Evolutionary conservation across 495 filamentous ascomycete species (phyloP).

Genomic region (Massariosphaeria phaeospora): DNA sequence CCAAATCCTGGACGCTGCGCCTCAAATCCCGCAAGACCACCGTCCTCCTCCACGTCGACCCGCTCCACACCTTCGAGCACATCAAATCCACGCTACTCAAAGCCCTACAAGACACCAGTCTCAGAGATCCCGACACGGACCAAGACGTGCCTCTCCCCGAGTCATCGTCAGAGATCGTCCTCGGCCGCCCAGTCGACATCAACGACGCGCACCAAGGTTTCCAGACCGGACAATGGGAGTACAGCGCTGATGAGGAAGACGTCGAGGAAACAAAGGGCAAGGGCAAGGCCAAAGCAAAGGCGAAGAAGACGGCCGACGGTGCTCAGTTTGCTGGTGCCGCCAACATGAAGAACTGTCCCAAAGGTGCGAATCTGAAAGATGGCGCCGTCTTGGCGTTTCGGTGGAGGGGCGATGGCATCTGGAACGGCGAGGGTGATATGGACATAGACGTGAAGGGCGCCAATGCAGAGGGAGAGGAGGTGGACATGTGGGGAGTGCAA

Average conservation of each 20-base stretch:
- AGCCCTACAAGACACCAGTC: slow-evolving; percentile 45
- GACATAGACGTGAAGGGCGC: slow-evolving; percentile 15
- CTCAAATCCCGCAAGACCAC: slow-evolving; percentile 78
- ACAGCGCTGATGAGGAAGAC: slow-evolving; percentile 17
- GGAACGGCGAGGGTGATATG: slow-evolving; percentile 28
- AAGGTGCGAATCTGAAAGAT: slow-evolving; percentile 52
- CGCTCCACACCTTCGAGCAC: slow-evolving; percentile 54
- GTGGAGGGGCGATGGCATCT: slow-evolving; percentile 42
- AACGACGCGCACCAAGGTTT: slow-evolving; percentile 57
- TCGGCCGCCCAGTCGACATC: slow-evolving; percentile 52
- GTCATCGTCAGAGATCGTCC: slow-evolving; percentile 47
- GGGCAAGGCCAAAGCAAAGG: slow-evolving; percentile 25
- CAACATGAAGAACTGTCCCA: slow-evolving; percentile 42
- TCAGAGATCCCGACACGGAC: background rate
- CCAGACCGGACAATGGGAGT: slow-evolving; percentile 41
- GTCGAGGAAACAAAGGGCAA: slow-evolving; percentile 30
- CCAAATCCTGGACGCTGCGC: slow-evolving; percentile 57
- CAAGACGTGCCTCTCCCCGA: slow-evolving; percentile 43
- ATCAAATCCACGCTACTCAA: slow-evolving; percentile 62
- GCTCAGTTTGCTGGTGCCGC: slow-evolving; percentile 18
- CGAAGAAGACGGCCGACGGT: background rate
- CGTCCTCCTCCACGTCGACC: slow-evolving; percentile 63
- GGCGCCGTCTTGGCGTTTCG: slow-evolving; percentile 66
- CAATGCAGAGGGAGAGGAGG: slow-evolving; percentile 16
- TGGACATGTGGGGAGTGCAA: slow-evolving; percentile 60